Evolutionary conservation across 2,329 filamentous ascomycete species (phyloP).

Genomic region (Chrysoporthe puriensis): DNA sequence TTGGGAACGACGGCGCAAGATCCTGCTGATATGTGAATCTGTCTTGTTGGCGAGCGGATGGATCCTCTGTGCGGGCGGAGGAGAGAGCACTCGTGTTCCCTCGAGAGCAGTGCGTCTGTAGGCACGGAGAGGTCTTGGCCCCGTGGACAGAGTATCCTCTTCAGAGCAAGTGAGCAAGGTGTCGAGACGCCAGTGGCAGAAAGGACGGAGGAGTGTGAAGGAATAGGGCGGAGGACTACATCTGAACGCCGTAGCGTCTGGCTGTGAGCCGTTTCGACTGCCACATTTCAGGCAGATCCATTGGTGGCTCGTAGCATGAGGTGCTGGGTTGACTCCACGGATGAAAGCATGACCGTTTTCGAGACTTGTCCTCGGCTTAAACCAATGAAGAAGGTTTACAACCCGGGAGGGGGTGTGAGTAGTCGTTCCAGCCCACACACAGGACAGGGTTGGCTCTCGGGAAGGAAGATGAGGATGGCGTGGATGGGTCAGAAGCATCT

Average conservation of each 20-base stretch:
- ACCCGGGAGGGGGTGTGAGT: slow-evolving; percentile 28
- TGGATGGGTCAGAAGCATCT: slow-evolving; percentile 22
- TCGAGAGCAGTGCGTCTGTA: slow-evolving; percentile 7
- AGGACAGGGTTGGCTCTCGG: slow-evolving; percentile 20
- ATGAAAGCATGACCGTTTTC: slow-evolving; percentile 57
- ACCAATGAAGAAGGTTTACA: slow-evolving; percentile 43
- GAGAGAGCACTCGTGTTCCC: not conserved
- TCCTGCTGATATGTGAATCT: not conserved
- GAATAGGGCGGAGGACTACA: slow-evolving; percentile 20
- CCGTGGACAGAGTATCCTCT: slow-evolving; percentile 26
- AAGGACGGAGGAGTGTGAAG: slow-evolving; percentile 27
- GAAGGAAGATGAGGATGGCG: slow-evolving; percentile 28
- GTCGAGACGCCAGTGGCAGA: not conserved
- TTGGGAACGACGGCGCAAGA: not conserved
- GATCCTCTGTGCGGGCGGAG: not conserved
- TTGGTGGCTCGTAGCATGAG: slow-evolving; percentile 51
- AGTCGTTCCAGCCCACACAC: slow-evolving; percentile 10
- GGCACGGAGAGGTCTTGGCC: not conserved
- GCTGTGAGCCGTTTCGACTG: slow-evolving; percentile 47
- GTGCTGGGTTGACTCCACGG: slow-evolving; percentile 49
- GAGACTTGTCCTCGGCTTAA: slow-evolving; percentile 39
- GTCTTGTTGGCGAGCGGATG: not conserved
- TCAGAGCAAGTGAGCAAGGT: not conserved
- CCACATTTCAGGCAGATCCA: slow-evolving; percentile 43
- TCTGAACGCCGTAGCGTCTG: slow-evolving; percentile 21